Percentiles rank a stretch among this genome's conserved stretches.
Conservation (phyloP, 73 alveolate species). For the Urostyla sp. region DNA sequence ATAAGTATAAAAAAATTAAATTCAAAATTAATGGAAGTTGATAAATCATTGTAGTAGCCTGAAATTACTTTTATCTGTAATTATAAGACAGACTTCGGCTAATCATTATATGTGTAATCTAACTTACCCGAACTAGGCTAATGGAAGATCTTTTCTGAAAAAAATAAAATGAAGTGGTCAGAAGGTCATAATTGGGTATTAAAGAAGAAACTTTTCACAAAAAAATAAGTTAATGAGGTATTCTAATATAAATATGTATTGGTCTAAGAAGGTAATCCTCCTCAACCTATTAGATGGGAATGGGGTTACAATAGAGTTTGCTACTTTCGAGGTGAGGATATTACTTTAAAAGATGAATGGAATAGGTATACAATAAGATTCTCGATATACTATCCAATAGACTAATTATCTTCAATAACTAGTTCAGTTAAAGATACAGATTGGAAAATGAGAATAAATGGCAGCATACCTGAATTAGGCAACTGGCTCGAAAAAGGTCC, state of each 20-base stretch:
- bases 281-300: constrained; percentile 72
- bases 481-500: constrained; percentile 64
- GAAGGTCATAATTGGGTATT: constrained; percentile 79
- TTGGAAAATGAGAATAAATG: constrained; percentile 67
- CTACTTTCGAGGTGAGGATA: not conserved
- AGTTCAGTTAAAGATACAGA: constrained; percentile 37
- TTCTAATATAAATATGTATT: constrained; percentile 79
- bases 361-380: constrained; percentile 34
- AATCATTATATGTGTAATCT: constrained; percentile 57
- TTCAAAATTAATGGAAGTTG: not conserved
- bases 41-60: not conserved
- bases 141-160: constrained; percentile 57
- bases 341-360: constrained; percentile 71
- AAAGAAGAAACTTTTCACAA: constrained; percentile 15
- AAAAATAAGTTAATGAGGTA: constrained; percentile 7
- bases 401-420: too few species aligned
- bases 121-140: constrained; percentile 52
- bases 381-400: constrained; percentile 62
- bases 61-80: constrained; percentile 46
- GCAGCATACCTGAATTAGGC: constrained; percentile 55
- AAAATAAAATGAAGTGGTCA: constrained; percentile 64
- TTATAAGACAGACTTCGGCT: constrained; percentile 61
- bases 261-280: constrained; percentile 22
- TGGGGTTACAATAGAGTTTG: constrained; percentile 75
- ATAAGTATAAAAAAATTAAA: too few species aligned